Conservation (phyloP, 257 asterid genomes). For the Avicennia marina region DNA sequence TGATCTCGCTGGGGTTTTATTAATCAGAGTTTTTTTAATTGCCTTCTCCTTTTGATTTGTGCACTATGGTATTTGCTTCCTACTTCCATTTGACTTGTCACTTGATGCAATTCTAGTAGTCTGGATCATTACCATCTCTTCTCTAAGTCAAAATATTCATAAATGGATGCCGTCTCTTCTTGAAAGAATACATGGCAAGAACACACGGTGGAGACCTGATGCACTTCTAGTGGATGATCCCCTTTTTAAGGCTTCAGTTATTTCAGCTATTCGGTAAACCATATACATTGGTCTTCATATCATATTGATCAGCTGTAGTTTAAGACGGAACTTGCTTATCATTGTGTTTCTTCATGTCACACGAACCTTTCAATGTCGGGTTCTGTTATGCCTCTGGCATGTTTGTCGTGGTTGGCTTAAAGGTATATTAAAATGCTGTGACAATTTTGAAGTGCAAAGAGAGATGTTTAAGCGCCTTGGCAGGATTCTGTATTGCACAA, state of each 20-base stretch:
- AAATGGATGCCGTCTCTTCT: slow-evolving; percentile 36
- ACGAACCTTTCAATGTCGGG: slow-evolving; percentile 41
- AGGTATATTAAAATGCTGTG: slow-evolving; percentile 33
- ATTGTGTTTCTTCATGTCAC: slow-evolving; percentile 20
- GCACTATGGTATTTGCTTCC: slow-evolving; percentile 35
- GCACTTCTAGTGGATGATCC: slow-evolving; percentile 44
- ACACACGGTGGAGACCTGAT: slow-evolving; percentile 42
- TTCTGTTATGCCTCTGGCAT: slow-evolving; percentile 43
- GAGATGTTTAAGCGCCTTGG: slow-evolving; percentile 54
- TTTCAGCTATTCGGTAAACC: slow-evolving; percentile 34
- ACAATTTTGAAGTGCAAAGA: slow-evolving; percentile 37
- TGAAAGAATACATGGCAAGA: slow-evolving; percentile 34
- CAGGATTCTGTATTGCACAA: slow-evolving; percentile 41
- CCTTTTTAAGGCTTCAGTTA: slow-evolving; percentile 26
- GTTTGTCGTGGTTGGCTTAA: slow-evolving; percentile 47
- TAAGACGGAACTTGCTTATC: not conserved
- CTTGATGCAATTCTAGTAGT: slow-evolving; percentile 41
- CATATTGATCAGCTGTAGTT: not conserved
- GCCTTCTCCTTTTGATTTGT: slow-evolving; percentile 12
- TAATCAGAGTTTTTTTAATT: too few relatives aligned
- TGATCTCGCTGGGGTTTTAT: too few relatives aligned
- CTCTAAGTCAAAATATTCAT: slow-evolving; percentile 23
- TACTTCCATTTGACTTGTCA: slow-evolving; percentile 40
- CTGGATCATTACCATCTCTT: slow-evolving; percentile 37
- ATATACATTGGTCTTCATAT: not conserved